Percentiles rank a stretch among this genome's conserved stretches.
Evolutionary conservation across 2,329 filamentous ascomycete genomes (phyloP).

Genomic region (Cladorrhinum sp.): DNA sequence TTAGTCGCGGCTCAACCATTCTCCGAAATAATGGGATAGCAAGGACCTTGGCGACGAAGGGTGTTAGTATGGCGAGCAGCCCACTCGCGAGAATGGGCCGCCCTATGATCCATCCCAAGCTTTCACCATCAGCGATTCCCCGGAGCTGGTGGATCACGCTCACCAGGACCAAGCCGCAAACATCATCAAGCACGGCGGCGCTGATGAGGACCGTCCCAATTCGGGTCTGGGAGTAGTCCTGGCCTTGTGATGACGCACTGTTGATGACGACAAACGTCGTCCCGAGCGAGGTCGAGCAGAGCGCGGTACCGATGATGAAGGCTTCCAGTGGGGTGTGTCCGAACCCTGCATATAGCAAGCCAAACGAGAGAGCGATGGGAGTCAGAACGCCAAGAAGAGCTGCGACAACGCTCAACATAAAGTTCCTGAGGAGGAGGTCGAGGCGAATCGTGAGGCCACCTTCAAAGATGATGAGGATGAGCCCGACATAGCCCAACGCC

Average conservation of each 20-base stretch:
- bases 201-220: slow-evolving; percentile 62
- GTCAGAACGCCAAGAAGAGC: slow-evolving; percentile 45
- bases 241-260: slow-evolving; percentile 30
- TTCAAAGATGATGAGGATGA: slow-evolving; percentile 51
- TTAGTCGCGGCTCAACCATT: slow-evolving; percentile 6
- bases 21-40: slow-evolving; percentile 18
- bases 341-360: slow-evolving; percentile 42
- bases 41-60: slow-evolving; percentile 15
- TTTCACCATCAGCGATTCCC: slow-evolving; percentile 20
- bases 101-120: slow-evolving; percentile 30
- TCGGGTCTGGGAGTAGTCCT: slow-evolving; percentile 42
- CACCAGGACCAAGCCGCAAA: slow-evolving; percentile 73
- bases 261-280: slow-evolving; percentile 60
- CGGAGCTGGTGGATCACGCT: slow-evolving; percentile 69
- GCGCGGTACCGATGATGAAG: slow-evolving; percentile 69
- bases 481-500: slow-evolving; percentile 45
- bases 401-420: slow-evolving; percentile 39
- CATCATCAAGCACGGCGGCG: slow-evolving; percentile 80
- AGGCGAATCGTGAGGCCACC: slow-evolving; percentile 46
- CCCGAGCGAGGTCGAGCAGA: slow-evolving; percentile 72
- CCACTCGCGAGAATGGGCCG: slow-evolving; percentile 25
- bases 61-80: slow-evolving; percentile 23
- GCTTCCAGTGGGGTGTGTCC: slow-evolving; percentile 48
- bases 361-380: slow-evolving; percentile 44
- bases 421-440: slow-evolving; percentile 45